Evolutionary conservation across 2,329 filamentous ascomycete genomes (phyloP), one percentile per base, ranked within the genome.

Genomic region (Chaetomium olivaceum): DNA sequence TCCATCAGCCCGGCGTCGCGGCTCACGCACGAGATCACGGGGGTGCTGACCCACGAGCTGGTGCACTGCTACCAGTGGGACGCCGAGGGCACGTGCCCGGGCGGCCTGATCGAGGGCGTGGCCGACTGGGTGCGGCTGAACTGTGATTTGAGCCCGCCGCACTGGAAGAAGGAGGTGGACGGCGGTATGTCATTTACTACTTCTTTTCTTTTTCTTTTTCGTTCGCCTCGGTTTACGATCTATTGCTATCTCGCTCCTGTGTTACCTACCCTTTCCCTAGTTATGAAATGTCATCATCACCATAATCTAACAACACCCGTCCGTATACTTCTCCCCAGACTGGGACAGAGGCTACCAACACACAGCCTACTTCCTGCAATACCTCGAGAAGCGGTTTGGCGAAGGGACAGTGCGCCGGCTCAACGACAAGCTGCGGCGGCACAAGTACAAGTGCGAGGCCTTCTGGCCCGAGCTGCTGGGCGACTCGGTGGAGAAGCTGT

Each of bases 51-150:
- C 1, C 94, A 98, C 76, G 94, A 98, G 78, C 89, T 97, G 68
- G 94, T 98, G 16, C 95, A 98, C 80, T 97, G 93, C 79, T 96
- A 91, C 79, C 94, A 98, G 77, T 90, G 91, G 78, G 89, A 92
- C 71, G 90, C 83, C 1, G 80, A 72, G 23, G 83, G 82, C 1
- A 80, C 80, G 4, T 86, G 87, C 52, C 90, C 90, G 0, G 89
- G 89, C 0, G 95, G 95, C 0, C 78, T 98, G 56, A 89, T 96
- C 63, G 94, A 98, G 77, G 94, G 94, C 0, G 87, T 98, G 61
- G 94, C 94, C 23, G 95, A 98, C 78, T 98, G 92, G 86, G 93
- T 98, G 27, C 85, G 94, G 2, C 79, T 98, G 67, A 87, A 87
- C 69, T 89, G 89, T 58, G 85, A 84, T 0, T 83, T 96, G 31